Evolutionary conservation across 768 basidiomycete species (phyloP).

Genomic region (Boletus edulis): DNA sequence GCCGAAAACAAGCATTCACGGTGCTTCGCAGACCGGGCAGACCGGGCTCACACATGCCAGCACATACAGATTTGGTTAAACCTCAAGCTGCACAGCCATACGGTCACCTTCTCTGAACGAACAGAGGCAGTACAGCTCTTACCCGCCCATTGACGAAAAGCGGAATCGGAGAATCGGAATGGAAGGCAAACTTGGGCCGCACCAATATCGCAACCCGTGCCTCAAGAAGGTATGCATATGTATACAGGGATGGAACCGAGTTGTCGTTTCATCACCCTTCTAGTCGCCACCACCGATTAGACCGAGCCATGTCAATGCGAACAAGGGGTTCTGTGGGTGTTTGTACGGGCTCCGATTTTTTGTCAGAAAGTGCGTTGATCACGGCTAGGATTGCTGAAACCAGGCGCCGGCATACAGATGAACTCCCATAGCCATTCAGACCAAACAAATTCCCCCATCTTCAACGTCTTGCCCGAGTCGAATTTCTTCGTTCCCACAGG

Average conservation of each 20-base stretch:
- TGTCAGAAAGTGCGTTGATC: too few species aligned
- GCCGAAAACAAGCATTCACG: background rate
- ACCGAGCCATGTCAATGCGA: background rate
- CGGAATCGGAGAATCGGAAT: slow-evolving; percentile 4
- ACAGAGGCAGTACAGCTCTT: background rate
- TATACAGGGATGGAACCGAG: background rate
- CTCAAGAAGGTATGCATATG: background rate
- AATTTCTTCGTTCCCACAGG: too few species aligned
- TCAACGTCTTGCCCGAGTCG: too few species aligned
- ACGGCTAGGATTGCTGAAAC: too few species aligned
- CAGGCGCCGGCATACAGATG: too few species aligned
- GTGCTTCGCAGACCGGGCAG: background rate
- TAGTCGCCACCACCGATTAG: background rate
- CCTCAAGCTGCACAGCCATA: background rate
- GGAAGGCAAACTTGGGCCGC: slow-evolving; percentile 6
- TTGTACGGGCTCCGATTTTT: background rate
- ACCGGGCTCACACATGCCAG: background rate
- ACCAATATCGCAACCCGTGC: background rate
- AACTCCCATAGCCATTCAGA: too few species aligned
- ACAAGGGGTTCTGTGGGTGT: background rate
- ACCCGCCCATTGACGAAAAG: slow-evolving; percentile 13
- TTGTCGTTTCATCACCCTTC: background rate
- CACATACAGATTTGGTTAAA: background rate
- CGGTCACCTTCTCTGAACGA: background rate
- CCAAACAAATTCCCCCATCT: too few species aligned